Percentiles rank a stretch among this genome's conserved stretches.
phyloP scores from a whole-genome alignment of 2,329 filamentous ascomycete genomes.

The Xylariaceae sp. region DNA sequence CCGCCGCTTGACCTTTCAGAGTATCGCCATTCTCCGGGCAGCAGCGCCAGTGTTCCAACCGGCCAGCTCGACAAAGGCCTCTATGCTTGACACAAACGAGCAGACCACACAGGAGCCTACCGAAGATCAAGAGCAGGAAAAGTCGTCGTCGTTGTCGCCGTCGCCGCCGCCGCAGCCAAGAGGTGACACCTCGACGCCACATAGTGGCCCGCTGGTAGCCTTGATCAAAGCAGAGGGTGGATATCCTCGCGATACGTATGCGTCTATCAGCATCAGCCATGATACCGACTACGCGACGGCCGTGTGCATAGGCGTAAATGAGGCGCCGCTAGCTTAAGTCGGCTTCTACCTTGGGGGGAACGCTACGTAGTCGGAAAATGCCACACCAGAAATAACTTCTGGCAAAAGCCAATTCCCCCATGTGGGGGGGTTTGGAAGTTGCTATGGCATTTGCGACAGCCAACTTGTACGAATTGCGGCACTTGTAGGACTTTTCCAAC shows the following conservation, averaged over 20 bases:
- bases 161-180: not conserved
- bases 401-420: too few species aligned
- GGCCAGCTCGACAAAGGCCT: not conserved
- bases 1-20: constrained; percentile 65
- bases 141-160: too few species aligned
- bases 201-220: constrained; percentile 52
- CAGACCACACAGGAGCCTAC: not conserved
- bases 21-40: constrained; percentile 49
- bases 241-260: constrained; percentile 53
- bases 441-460: too few species aligned
- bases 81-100: not conserved
- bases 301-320: constrained; percentile 60
- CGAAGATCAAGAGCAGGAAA: not conserved
- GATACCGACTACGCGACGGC: constrained; percentile 83
- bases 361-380: not conserved
- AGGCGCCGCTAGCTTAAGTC: not conserved
- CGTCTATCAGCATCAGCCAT: constrained; percentile 82
- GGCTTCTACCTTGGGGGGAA: too few species aligned
- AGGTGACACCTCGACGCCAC: not conserved
- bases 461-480: too few species aligned
- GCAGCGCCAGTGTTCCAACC: too few species aligned
- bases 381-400: too few species aligned
- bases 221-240: constrained; percentile 41
- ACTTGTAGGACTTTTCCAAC: too few species aligned
- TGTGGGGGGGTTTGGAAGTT: too few species aligned